Evolutionary conservation across 768 basidiomycete species (phyloP).

Genomic region (Kockovaella imperatae): DNA sequence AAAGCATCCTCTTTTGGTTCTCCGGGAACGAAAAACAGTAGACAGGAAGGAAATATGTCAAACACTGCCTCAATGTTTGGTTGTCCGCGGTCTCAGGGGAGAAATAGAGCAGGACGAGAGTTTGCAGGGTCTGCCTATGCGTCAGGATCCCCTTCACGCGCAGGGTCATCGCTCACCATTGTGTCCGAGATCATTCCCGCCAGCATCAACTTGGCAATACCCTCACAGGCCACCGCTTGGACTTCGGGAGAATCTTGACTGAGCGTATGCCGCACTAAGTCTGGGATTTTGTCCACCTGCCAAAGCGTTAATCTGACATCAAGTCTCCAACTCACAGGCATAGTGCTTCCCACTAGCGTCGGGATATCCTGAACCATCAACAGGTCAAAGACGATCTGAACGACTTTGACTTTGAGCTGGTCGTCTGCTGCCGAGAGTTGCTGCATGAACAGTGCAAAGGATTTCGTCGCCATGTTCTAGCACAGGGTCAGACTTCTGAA

Average conservation of each 20-base stretch:
- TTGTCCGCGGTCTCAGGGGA: constrained; percentile 74
- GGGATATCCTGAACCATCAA: constrained; percentile 72
- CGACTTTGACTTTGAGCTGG: constrained; percentile 58
- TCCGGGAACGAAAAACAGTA: constrained; percentile 71
- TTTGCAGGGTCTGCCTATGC: constrained; percentile 49
- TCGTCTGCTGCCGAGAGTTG: constrained; percentile 63
- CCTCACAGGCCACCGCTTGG: constrained; percentile 65
- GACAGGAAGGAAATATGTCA: constrained; percentile 76
- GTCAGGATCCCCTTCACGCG: background rate
- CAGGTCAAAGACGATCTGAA: constrained; percentile 78
- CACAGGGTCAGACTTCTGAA: constrained; percentile 9
- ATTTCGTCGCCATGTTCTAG: constrained; percentile 51
- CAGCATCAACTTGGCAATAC: constrained; percentile 77
- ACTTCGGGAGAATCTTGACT: constrained; percentile 57
- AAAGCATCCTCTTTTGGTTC: constrained; percentile 67
- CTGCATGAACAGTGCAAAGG: constrained; percentile 71
- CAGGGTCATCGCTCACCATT: constrained; percentile 50
- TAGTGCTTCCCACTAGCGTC: constrained; percentile 31
- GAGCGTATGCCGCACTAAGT: constrained; percentile 57
- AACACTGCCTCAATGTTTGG: constrained; percentile 72
- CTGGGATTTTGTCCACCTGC: constrained; percentile 55
- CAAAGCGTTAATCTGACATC: background rate
- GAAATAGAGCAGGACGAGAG: constrained; percentile 59
- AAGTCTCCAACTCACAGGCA: constrained; percentile 29
- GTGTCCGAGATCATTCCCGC: constrained; percentile 67